Conservation (phyloP, 108 stramenopile genomes). For the Asterionellopsis glacialis region DNA sequence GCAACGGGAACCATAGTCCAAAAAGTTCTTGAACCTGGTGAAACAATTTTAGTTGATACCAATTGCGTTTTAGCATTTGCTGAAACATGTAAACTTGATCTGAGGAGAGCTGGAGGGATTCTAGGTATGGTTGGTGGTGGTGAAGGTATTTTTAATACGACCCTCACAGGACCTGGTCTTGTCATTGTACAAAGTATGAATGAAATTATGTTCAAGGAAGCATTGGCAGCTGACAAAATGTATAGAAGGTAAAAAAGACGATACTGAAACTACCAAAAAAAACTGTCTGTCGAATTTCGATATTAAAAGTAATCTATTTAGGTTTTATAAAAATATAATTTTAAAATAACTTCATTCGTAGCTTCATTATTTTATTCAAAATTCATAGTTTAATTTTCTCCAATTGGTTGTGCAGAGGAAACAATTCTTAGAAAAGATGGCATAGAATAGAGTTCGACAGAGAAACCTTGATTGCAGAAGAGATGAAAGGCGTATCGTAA, state of each 20-base stretch:
- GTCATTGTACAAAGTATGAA: slow-evolving; percentile 76
- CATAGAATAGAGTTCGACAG: too few relatives aligned
- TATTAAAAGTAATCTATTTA: too few relatives aligned
- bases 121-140: slow-evolving; percentile 85
- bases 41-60: slow-evolving; percentile 68
- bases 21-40: slow-evolving; percentile 49
- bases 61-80: slow-evolving; percentile 74
- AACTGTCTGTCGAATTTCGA: not conserved
- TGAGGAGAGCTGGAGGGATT: slow-evolving; percentile 56
- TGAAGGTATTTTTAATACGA: slow-evolving; percentile 83
- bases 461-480: too few relatives aligned
- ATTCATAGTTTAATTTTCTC: too few relatives aligned
- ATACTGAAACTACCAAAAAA: not conserved
- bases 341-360: too few relatives aligned
- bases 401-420: too few relatives aligned
- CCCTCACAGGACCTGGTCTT: slow-evolving; percentile 74
- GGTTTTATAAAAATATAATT: too few relatives aligned
- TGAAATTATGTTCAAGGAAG: slow-evolving; percentile 15
- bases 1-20: slow-evolving; percentile 72
- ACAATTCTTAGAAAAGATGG: too few relatives aligned
- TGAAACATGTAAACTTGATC: slow-evolving; percentile 54
- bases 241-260: slow-evolving; percentile 23
- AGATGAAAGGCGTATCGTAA: too few relatives aligned
- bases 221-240: slow-evolving; percentile 38
- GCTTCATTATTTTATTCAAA: too few relatives aligned